Evolutionary conservation across 805 yeast species (phyloP), one percentile per base, ranked within the genome.

Genomic region (Yarrowia yakushimensis): DNA sequence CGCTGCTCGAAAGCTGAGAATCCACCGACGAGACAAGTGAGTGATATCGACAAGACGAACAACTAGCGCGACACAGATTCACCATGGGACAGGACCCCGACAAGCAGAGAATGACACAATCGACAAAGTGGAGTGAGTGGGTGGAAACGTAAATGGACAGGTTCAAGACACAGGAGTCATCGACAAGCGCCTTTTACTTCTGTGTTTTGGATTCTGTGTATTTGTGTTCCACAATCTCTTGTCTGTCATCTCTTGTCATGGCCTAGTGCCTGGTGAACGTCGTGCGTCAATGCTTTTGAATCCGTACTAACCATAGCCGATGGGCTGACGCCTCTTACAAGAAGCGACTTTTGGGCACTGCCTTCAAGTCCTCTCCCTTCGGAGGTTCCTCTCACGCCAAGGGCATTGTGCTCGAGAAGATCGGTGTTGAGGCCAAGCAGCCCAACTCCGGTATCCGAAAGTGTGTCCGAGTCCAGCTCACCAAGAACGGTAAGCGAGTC

Each of bases 371-470:
- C 71, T 94, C 99, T 77, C 99, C 99, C 82, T 94, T 94, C 79
- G 98, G 98, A 82, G 99, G 98, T 80, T 92, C 99, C 77, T 94
- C 99, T 75, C 99, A 94, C 89, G 99, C 99, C 77, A 93, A 93
- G 85, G 99, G 99, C 80, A 94, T 94, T 77, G 99, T 94, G 71
- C 89, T 94, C 79, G 99, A 94, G 86, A 94, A 94, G 83, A 87
- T 93, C 76, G 99, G 99, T 85, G 87, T 94, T 81, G 98, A 94
- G 86, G 96, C 99, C 80, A 94, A 94, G 85, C 99, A 94, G 86
- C 99, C 99, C 82, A 94, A 94, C 96, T 94, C 99, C 76, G 99
- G 99, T 83, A 93, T 94, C 79, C 94, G 99, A 89, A 94, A 94
- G 88, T 96, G 99, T 89, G 99, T 94, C 81, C 91, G 98, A 88